phyloP scores from a whole-genome alignment of 1,284 basidiomycete species.

The Marasmius tenuissimus region DNA sequence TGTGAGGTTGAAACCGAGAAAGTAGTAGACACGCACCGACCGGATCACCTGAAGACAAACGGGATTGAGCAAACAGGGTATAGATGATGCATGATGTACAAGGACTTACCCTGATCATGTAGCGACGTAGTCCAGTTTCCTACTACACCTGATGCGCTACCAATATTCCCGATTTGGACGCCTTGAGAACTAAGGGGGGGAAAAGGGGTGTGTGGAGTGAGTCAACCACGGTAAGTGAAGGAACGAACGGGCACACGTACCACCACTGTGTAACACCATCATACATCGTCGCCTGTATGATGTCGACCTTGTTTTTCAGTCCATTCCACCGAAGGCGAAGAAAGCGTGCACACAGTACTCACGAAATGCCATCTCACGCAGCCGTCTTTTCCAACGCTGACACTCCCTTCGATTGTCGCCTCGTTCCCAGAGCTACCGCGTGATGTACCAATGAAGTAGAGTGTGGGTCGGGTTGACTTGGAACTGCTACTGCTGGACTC shows the following conservation, averaged over 20 bases:
- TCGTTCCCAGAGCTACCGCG: slow-evolving; percentile 44
- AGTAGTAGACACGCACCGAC: slow-evolving; percentile 42
- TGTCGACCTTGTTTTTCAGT: slow-evolving; percentile 5
- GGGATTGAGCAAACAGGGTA: neutral
- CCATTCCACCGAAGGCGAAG: neutral
- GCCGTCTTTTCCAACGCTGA: slow-evolving; percentile 52
- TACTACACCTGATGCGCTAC: slow-evolving; percentile 61
- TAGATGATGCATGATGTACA: neutral
- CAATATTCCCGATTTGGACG: slow-evolving; percentile 60
- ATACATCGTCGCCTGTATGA: slow-evolving; percentile 47
- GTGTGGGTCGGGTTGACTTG: slow-evolving; percentile 37
- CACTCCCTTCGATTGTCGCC: slow-evolving; percentile 53
- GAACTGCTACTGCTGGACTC: too few species aligned
- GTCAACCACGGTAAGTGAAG: neutral
- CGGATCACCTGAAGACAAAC: slow-evolving; percentile 47
- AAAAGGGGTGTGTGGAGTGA: neutral
- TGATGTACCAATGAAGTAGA: slow-evolving; percentile 56
- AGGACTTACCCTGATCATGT: slow-evolving; percentile 52
- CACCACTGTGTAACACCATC: slow-evolving; percentile 55
- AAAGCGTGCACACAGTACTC: slow-evolving; percentile 25
- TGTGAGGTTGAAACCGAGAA: neutral
- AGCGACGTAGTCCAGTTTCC: slow-evolving; percentile 64
- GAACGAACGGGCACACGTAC: slow-evolving; percentile 28
- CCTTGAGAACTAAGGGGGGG: slow-evolving; percentile 49
- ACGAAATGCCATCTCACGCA: slow-evolving; percentile 66